Percentiles rank a stretch among this genome's conserved stretches.
Evolutionary conservation across 768 basidiomycete species (phyloP).

Genomic region (Boletus vermiculosoides): DNA sequence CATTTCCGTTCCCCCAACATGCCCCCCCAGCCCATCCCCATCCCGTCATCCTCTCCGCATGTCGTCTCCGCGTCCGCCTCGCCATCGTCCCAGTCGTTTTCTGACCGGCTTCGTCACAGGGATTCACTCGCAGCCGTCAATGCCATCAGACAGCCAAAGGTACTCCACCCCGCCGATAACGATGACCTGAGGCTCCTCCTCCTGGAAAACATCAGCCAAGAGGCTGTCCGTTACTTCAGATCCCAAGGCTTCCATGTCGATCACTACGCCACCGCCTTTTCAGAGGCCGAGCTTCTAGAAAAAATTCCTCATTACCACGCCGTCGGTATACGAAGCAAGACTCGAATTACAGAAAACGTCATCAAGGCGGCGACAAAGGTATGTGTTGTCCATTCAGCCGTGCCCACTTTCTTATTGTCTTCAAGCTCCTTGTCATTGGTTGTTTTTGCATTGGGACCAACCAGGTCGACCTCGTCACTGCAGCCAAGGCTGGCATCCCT

Average conservation of each 20-base stretch:
- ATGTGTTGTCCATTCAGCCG: conserved; percentile 19
- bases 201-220: conserved; percentile 93
- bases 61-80: conserved; percentile 54
- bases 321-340: conserved; percentile 96
- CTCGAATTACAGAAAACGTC: conserved; percentile 89
- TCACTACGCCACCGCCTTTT: conserved; percentile 78
- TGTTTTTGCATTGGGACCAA: conserved; percentile 99
- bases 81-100: conserved; percentile 42
- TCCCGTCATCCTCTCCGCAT: conserved; percentile 31
- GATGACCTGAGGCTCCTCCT: conserved; percentile 79
- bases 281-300: conserved; percentile 90
- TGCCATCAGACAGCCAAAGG: conserved; percentile 54
- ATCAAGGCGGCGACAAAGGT: conserved; percentile 87
- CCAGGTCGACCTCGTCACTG: conserved; percentile 88
- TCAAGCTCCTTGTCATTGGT: conserved; percentile 89
- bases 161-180: conserved; percentile 81
- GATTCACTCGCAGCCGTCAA: conserved; percentile 35
- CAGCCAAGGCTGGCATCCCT: conserved; percentile 85
- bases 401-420: neutral
- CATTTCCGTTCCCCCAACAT: conserved; percentile 35
- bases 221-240: conserved; percentile 79
- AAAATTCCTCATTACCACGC: conserved; percentile 86
- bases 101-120: conserved; percentile 45
- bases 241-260: conserved; percentile 90
- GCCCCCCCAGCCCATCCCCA: conserved; percentile 46